Base-by-base conservation (phyloP, 1,139 yeast genomes). In the Nakaseomyces nivariensis region DNA sequence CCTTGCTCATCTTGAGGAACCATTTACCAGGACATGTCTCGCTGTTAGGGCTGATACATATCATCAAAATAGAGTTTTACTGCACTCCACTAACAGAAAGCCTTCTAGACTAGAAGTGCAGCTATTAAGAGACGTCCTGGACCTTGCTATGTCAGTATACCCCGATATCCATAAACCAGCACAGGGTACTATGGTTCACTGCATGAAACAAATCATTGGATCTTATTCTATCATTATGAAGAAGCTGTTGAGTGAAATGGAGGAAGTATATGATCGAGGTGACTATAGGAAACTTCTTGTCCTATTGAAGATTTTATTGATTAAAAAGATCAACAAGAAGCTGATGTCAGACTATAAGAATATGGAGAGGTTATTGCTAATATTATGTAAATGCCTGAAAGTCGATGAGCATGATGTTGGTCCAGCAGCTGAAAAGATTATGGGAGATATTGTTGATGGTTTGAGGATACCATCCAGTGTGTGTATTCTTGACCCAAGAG, bases 11-110 rank as follows among this genome's bases (percentile, higher is more conserved):
- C 57, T 82, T 22, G 72, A 80, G 17, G 58, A 58, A 34, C 92
- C 95, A 1, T 85, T 74, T 56, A 89, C 97, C 0, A 78, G 97
- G 63, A 75, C 87, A 4, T 78, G 88, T 1, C 65, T 89, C 41
- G 95, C 88, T 1, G 78, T 88, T 0, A 75, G 96, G 54, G 73
- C 88, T n/a, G 85, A 83, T 53, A 71, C 83, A 9, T 85, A 82
- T 57, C 97, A 92, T 58, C 79, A 80, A 62, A 81, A 85, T 54
- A 76, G 97, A 57, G 78, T 85, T 29, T 74, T 80, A 3, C 75
- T 86, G 49, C 92, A 85, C 60, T 79, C 90, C 1, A 85, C 95
- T 0, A 81, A 85, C 3, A 74, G 96, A 54, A 72, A 79, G 9
- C 85, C 86, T 59, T 79, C 90, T 0, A 77, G 74, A 10, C 66